A percentile compares a stretch with the other conserved stretches of the same genome.
Evolutionary conservation across 352 stramenopile species (phyloP).

Genomic region (Pythium dissotocum): DNA sequence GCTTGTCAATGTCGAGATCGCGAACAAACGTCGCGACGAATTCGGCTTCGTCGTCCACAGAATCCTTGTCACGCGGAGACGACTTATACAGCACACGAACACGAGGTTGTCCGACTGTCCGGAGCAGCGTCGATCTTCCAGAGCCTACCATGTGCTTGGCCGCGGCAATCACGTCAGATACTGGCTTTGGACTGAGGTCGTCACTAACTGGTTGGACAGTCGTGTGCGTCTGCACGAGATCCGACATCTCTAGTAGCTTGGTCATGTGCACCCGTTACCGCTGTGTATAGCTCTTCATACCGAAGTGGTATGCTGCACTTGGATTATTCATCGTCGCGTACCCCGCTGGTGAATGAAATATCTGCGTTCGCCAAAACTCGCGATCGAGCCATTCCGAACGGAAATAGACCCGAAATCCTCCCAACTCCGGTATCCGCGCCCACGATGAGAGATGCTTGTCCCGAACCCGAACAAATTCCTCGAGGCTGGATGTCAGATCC

Average conservation of each 20-base stretch:
- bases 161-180: too few relatives aligned
- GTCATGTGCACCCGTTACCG: slow-evolving; percentile 2
- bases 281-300: slow-evolving; percentile 22
- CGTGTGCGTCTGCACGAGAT: too few relatives aligned
- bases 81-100: too few relatives aligned
- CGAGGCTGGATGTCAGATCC: not conserved
- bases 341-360: slow-evolving; percentile 17
- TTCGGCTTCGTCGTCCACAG: too few relatives aligned
- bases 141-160: too few relatives aligned
- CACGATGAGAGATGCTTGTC: not conserved
- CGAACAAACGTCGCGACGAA: slow-evolving; percentile 3
- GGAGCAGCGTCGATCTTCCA: too few relatives aligned
- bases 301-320: slow-evolving; percentile 29
- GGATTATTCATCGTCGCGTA: slow-evolving; percentile 27
- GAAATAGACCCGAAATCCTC: slow-evolving; percentile 9
- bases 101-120: too few relatives aligned
- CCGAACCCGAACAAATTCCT: not conserved
- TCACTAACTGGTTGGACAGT: too few relatives aligned
- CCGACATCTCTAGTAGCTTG: not conserved
- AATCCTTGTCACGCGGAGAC: too few relatives aligned
- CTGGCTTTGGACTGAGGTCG: too few relatives aligned
- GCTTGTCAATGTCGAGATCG: slow-evolving; percentile 5
- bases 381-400: slow-evolving; percentile 7
- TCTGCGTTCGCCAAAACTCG: slow-evolving; percentile 23
- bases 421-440: not conserved